Evolutionary conservation across 768 basidiomycete species (phyloP), one percentile per base, ranked within the genome.

Genomic region (Naganishia vishniacii): DNA sequence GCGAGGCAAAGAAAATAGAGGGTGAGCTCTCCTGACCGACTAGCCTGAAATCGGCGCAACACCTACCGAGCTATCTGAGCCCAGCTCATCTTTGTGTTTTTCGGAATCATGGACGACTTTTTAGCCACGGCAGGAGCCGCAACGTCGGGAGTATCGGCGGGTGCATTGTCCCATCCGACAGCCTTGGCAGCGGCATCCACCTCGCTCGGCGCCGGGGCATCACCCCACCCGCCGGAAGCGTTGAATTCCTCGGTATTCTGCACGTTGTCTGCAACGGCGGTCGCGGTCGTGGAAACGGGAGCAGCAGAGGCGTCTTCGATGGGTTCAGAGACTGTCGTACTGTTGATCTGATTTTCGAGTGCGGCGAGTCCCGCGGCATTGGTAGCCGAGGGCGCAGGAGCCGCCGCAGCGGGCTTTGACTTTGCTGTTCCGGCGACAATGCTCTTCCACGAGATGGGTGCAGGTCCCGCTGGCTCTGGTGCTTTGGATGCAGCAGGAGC

Each of bases 41-140:
- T 8, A 4, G 26, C 41, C 23, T 4, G 32, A 7, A 20, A 20
- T 23, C 16, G 20, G 46, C n/a, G 6, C 41, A 4, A 20, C 3
- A 71, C 77, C 67, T 61, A 78, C 76, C 73, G 75, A 46, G 78
- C 78, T 66, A 78, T 78, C 61, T 78, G 78, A 26, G 78, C 78
- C 78, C 78, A 78, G 44, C 75, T 77, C 69, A 76, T 70, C 70
- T 76, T 77, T 18, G 71, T 62, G 44, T 68, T 69, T 53, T 69
- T 66, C 4, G 68, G 65, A n/a, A 69, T 59, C 15, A 67, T 66
- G 20, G 71, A 61, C 4, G 70, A 59, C 56, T 65, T 65, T 44
- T 68, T 68, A 23, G 70, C 40, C 37, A 71, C 69, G 48, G 69
- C 66, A 26, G 69, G 71, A 44, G 70, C 69, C 13, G 69, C 66